Conservation (phyloP, 2,329 filamentous ascomycete species). For the Ceratocystis cacaofunesta region DNA sequence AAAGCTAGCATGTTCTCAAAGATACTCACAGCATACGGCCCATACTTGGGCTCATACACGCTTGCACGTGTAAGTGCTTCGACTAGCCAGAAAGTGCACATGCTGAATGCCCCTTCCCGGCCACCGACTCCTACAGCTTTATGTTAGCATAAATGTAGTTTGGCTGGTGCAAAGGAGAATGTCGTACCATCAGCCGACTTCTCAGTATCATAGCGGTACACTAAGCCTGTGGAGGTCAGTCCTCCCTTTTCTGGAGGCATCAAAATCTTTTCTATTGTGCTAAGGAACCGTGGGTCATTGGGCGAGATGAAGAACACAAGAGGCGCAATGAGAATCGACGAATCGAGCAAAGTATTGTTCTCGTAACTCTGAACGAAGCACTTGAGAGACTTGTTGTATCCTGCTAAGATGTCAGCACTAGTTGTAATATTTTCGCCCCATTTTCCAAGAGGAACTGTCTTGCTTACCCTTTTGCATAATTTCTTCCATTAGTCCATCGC, state of each 20-base stretch:
- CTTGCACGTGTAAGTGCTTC: conserved; percentile 59
- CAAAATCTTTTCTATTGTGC: conserved; percentile 57
- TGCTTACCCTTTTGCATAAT: conserved; percentile 53
- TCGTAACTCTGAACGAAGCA: conserved; percentile 68
- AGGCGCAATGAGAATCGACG: conserved; percentile 60
- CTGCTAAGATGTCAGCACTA: conserved; percentile 23
- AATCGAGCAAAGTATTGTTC: conserved; percentile 53
- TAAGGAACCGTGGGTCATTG: conserved; percentile 60
- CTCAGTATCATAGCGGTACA: conserved; percentile 59
- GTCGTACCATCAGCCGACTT: conserved; percentile 51
- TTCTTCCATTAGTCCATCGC: conserved; percentile 57
- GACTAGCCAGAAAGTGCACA: conserved; percentile 75
- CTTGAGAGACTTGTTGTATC: conserved; percentile 54
- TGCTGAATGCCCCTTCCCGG: conserved; percentile 60
- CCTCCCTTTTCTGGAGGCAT: conserved; percentile 60
- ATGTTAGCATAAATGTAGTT: background rate
- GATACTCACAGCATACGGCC: conserved; percentile 46
- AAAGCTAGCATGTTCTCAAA: conserved; percentile 69
- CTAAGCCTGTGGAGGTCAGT: conserved; percentile 57
- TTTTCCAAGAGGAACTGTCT: background rate
- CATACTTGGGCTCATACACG: conserved; percentile 49
- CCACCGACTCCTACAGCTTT: conserved; percentile 48
- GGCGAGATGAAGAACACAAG: conserved; percentile 68
- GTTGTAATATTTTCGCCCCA: background rate
- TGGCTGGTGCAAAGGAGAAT: background rate